phyloP scores from a whole-genome alignment of 495 filamentous ascomycete genomes.

The Talaromyces nanjingensis region DNA sequence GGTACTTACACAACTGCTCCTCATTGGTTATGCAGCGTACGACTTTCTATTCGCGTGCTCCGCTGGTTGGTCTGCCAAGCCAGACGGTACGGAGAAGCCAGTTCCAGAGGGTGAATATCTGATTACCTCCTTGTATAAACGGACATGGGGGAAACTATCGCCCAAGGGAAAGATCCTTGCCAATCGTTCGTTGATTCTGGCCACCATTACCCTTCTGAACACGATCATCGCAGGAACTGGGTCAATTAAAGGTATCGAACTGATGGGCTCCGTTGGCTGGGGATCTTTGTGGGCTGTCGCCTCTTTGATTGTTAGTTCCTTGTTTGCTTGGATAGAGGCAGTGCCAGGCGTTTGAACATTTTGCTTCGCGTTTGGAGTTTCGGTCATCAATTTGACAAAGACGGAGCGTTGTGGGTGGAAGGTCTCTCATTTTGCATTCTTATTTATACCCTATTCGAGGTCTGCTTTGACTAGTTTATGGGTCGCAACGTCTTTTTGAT shows the following conservation, averaged over 20 bases:
- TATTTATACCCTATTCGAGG: not conserved
- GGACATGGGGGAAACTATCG: constrained; percentile 47
- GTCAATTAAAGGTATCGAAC: constrained; percentile 59
- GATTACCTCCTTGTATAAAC: constrained; percentile 47
- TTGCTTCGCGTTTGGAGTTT: not conserved
- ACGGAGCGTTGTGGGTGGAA: not conserved
- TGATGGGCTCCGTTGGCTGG: constrained; percentile 61
- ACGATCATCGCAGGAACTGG: constrained; percentile 58
- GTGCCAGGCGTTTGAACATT: constrained; percentile 34
- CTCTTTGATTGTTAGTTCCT: constrained; percentile 48
- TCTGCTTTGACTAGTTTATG: not conserved
- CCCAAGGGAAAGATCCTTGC: constrained; percentile 58
- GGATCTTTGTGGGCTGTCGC: constrained; percentile 63
- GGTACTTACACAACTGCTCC: constrained; percentile 49
- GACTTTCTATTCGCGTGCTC: constrained; percentile 72
- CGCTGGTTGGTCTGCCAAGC: constrained; percentile 33
- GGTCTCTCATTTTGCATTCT: not conserved
- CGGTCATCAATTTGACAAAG: not conserved
- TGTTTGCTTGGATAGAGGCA: constrained; percentile 53
- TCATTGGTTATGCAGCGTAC: constrained; percentile 58
- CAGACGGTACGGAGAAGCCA: constrained; percentile 31
- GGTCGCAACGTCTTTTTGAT: not conserved
- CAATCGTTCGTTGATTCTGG: constrained; percentile 54
- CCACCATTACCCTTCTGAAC: constrained; percentile 47
- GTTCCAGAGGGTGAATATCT: constrained; percentile 49